Evolutionary conservation across 2,329 filamentous ascomycete genomes (phyloP).

Genomic region (Knufia petricola): DNA sequence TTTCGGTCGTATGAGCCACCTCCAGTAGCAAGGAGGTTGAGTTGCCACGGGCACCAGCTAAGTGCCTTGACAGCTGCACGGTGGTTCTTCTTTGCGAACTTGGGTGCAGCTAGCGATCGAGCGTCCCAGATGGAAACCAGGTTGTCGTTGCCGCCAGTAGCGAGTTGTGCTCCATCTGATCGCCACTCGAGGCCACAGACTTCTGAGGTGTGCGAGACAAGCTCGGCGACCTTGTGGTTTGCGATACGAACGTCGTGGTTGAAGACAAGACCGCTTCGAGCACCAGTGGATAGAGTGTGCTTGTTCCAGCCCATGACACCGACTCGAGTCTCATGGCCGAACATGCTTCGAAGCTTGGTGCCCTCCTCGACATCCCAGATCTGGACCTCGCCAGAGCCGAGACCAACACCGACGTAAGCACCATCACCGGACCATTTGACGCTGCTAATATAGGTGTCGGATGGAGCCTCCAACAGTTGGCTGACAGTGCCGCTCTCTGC

Average conservation of each 20-base stretch:
- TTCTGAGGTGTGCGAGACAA: constrained; percentile 93
- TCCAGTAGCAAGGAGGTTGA: constrained; percentile 90
- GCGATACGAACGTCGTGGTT: constrained; percentile 98
- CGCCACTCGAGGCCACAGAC: constrained; percentile 98
- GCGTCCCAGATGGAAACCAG: constrained; percentile 98
- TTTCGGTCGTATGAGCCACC: constrained; percentile 94
- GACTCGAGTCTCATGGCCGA: constrained; percentile 90
- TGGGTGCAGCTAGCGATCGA: constrained; percentile 81
- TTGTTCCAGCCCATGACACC: constrained; percentile 99
- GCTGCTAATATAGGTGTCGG: constrained; percentile 93
- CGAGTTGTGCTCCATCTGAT: constrained; percentile 89
- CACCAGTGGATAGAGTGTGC: constrained; percentile 89
- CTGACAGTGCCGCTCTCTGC: constrained; percentile 84
- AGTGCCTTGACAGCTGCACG: constrained; percentile 97
- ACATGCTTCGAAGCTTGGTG: constrained; percentile 95
- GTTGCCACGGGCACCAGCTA: constrained; percentile 98
- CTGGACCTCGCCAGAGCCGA: constrained; percentile 92
- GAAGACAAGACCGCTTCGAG: constrained; percentile 76
- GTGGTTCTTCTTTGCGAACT: constrained; percentile 99
- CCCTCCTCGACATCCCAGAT: constrained; percentile 71
- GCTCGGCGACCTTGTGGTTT: constrained; percentile 95
- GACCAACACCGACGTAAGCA: constrained; percentile 88
- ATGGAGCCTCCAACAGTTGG: constrained; percentile 74
- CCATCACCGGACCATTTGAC: constrained; percentile 98
- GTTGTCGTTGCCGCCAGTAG: constrained; percentile 97